phyloP scores from a whole-genome alignment of 345 rosid species.

The Euphorbia peplus region DNA sequence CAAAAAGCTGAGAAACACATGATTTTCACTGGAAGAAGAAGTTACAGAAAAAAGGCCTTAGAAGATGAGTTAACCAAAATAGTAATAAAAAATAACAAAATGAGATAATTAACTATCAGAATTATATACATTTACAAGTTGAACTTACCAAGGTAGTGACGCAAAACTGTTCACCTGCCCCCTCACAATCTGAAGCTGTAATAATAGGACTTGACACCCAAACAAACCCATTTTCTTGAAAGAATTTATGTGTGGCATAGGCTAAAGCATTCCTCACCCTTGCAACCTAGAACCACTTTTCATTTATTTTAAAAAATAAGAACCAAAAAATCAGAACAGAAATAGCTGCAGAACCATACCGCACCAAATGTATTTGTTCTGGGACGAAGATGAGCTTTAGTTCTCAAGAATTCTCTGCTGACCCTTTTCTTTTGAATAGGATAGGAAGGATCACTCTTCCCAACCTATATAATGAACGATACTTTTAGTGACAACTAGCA shows the following conservation, averaged over 20 bases:
- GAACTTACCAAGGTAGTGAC: conserved; percentile 88
- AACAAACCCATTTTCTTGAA: conserved; percentile 89
- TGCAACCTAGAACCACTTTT: conserved; percentile 57
- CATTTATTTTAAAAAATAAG: conserved; percentile 17
- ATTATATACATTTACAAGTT: conserved; percentile 4
- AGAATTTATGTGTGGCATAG: conserved; percentile 89
- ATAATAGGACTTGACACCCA: conserved; percentile 98
- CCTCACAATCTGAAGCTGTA: conserved; percentile 96
- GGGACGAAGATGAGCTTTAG: conserved; percentile 97
- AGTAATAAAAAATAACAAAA: background rate
- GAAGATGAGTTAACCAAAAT: background rate
- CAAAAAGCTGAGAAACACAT: background rate
- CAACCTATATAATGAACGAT: conserved; percentile 46
- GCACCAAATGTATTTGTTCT: conserved; percentile 96
- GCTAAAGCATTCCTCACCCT: conserved; percentile 95
- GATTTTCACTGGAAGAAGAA: conserved; percentile 2
- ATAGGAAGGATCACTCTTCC: conserved; percentile 84
- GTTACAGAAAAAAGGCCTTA: background rate
- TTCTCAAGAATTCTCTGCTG: conserved; percentile 87
- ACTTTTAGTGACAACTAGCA: conserved; percentile 1
- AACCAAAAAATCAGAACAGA: background rate
- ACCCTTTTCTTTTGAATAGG: conserved; percentile 96
- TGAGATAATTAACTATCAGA: background rate
- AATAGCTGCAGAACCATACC: conserved; percentile 40
- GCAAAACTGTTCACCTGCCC: conserved; percentile 98